These are phyloP conservation scores for Ceratobasidium sp. DNA, from an alignment of 1,284 basidiomycete species.

Conservation along the genomic window DNA sequence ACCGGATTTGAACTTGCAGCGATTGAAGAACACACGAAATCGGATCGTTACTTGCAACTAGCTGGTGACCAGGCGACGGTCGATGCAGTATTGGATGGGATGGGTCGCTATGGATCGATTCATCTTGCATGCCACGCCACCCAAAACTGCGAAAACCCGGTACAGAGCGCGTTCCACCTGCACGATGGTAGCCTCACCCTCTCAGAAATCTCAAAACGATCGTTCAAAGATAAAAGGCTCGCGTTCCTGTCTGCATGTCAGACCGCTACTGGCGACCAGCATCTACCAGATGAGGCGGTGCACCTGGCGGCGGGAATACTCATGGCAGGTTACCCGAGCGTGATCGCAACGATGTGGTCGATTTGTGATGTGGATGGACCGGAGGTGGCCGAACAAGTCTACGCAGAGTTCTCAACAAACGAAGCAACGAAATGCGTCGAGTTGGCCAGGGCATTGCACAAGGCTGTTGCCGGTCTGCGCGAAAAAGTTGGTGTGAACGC, in stretches of 20 bases:
- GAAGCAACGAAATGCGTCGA: background rate
- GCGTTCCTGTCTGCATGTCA: background rate
- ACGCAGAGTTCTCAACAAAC: background rate
- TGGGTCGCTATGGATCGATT: conserved; percentile 21
- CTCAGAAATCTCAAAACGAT: background rate
- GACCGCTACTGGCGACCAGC: conserved; percentile 2
- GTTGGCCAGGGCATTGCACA: background rate
- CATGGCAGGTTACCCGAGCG: conserved; percentile 11
- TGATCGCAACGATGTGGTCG: conserved; percentile 30
- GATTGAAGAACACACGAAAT: background rate
- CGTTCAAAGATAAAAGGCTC: background rate
- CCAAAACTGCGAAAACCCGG: conserved; percentile 15
- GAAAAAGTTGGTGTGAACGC: background rate
- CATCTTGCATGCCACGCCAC: conserved; percentile 37
- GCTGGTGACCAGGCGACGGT: background rate
- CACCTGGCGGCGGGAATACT: conserved; percentile 12
- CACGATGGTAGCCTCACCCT: conserved; percentile 35
- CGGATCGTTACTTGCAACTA: background rate
- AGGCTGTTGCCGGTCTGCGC: conserved; percentile 11
- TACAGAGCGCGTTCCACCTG: conserved; percentile 22
- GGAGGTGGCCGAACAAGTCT: background rate
- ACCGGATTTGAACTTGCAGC: background rate
- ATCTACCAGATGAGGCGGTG: background rate
- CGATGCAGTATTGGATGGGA: background rate
- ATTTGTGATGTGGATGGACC: conserved; percentile 24